Conservation (phyloP, 106 monocot species). For the Dendrobium catenatum region DNA sequence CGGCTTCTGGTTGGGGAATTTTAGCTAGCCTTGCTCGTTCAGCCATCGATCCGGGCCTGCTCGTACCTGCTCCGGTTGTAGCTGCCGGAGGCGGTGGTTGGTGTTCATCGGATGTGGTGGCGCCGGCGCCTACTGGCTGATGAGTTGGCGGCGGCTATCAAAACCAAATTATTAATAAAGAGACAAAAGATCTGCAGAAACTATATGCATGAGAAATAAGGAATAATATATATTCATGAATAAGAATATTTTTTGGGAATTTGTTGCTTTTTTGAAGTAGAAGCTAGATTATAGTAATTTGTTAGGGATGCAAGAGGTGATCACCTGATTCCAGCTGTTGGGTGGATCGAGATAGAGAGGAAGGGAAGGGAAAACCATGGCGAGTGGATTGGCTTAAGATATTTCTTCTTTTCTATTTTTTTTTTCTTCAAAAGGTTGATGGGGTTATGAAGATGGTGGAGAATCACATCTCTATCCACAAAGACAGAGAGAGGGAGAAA, state of each 20-base stretch:
- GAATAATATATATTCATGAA: no score
- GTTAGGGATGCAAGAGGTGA: neutral
- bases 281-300: no score
- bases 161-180: neutral
- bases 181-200: neutral
- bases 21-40: slow-evolving; percentile 12
- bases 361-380: slow-evolving; percentile 10
- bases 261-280: no score
- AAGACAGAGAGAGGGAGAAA: neutral
- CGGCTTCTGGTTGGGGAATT: slow-evolving; percentile 6
- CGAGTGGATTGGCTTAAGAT: neutral
- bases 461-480: no score
- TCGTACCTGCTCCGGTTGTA: neutral
- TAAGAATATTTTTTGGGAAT: neutral
- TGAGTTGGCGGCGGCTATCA: neutral
- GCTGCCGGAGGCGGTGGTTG: neutral
- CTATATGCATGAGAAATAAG: neutral
- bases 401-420: neutral
- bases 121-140: neutral
- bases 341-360: slow-evolving; percentile 13
- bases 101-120: neutral
- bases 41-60: slow-evolving; percentile 1
- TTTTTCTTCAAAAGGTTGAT: slow-evolving; percentile 10
- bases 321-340: slow-evolving; percentile 12
- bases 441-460: neutral